Base-by-base conservation (phyloP, 2,329 filamentous ascomycete species). In the Aspergillus costaricaensis region DNA sequence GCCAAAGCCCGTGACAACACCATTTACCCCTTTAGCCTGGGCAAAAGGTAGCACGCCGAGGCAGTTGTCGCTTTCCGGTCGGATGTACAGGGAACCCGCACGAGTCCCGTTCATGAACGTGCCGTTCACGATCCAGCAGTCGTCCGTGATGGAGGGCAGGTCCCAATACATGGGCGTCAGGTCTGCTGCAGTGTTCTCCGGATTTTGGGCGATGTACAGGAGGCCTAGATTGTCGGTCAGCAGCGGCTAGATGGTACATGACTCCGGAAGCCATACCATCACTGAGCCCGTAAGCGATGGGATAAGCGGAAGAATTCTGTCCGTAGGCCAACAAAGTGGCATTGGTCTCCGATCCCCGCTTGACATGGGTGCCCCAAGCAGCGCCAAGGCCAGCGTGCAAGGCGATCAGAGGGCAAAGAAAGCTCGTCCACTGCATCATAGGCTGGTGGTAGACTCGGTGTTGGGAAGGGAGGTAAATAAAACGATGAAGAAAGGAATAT, bases 91-190 rank as follows among this genome's bases (percentile, higher is more conserved):
- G 2, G 51, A 54, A 1, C 51, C 51, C 4, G 51, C 51, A 0
- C 19, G 25, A 17, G 51, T 54, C 5, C 51, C 32, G 15, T 54
- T 54, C 12, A 39, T 14, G 27, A 54, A 54, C 3, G 51, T 54
- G 5, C 32, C 32, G 19, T 54, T 54, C 14, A 39, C 51, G n/a
- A 54, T 54, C 51, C 51, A 54, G 51, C 36, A 54, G 15, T 54
- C 51, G 6, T 41, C 51, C 7, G 51, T 54, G 36, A 54, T 54
- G 17, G 51, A 54, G 7, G 51, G 32, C 10, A 54, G 32, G 36
- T 43, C 51, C 51, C 51, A 54, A 21, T n/a, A n/a, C 51, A 54
- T 38, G 10, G 51, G 17, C 2, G 39, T 32, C 15, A 54, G 51
- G 51, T 41, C 30, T 17, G 51, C 51, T 5, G 25, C 23, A 2